A percentile compares a stretch with the other conserved stretches of the same genome.
Conservation (phyloP, 345 rosid species). For the Eucalyptus urophylla region DNA sequence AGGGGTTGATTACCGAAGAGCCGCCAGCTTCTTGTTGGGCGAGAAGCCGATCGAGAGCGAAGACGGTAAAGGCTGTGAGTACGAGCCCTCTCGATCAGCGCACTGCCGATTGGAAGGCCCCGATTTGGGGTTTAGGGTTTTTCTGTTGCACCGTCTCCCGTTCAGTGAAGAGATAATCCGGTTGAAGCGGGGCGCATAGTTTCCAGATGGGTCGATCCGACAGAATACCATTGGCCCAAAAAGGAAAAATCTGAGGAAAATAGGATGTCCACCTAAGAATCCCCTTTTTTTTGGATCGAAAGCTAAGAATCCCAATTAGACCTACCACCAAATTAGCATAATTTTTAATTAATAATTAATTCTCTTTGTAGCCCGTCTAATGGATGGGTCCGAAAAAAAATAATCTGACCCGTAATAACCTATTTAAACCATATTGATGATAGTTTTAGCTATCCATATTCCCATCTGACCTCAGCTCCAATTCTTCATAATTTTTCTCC, state of each 20-base stretch:
- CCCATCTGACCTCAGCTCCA: fast-evolving
- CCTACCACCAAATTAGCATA: not conserved
- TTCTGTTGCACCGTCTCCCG: not conserved
- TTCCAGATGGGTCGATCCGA: not conserved
- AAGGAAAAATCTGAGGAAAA: not conserved
- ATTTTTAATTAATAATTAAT: not conserved
- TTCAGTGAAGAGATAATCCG: not conserved
- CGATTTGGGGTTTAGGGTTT: not conserved
- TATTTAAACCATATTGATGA: not conserved
- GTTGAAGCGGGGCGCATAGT: not conserved
- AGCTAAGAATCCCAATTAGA: not conserved
- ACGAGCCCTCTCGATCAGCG: not conserved
- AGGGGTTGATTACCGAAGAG: not conserved
- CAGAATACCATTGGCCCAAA: not conserved
- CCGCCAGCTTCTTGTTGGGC: not conserved
- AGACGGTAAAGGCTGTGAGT: not conserved
- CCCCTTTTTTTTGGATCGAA: not conserved
- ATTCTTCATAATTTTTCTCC: not conserved
- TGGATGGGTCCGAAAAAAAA: not conserved
- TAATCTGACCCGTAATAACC: fast-evolving
- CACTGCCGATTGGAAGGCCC: not conserved
- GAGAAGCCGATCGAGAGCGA: not conserved
- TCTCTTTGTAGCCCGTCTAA: not conserved
- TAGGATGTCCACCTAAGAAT: not conserved
- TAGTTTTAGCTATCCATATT: fast-evolving